Conservation (phyloP, 495 filamentous ascomycete genomes). For the Podospora pseudocomata region DNA sequence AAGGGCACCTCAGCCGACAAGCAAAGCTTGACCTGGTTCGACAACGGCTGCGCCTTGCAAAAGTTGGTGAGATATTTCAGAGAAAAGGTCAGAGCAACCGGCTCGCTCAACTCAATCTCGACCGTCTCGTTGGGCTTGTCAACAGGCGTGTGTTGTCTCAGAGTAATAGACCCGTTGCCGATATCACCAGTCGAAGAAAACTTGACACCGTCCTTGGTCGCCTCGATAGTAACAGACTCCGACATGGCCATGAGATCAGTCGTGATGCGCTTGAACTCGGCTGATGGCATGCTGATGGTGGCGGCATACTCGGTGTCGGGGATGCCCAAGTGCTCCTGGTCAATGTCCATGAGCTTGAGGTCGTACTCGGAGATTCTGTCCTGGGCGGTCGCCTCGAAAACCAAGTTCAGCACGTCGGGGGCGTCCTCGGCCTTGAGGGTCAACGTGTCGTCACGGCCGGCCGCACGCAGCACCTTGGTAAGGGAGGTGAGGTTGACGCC, state of each 20-base stretch:
- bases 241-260: constrained; percentile 85
- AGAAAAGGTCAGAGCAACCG: constrained; percentile 94
- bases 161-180: constrained; percentile 86
- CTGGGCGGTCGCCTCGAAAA: constrained; percentile 85
- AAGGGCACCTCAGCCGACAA: constrained; percentile 95
- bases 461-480: constrained; percentile 93
- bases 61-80: constrained; percentile 99
- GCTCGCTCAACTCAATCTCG: constrained; percentile 85
- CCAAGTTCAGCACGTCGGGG: constrained; percentile 89
- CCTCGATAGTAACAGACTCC: constrained; percentile 95
- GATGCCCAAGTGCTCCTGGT: constrained; percentile 98
- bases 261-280: constrained; percentile 94
- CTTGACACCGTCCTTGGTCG: constrained; percentile 94
- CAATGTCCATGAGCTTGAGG: constrained; percentile 99
- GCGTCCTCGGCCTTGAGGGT: constrained; percentile 97
- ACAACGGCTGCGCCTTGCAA: constrained; percentile 92
- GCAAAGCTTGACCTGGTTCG: constrained; percentile 78
- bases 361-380: constrained; percentile 97
- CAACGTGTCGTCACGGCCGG: constrained; percentile 91
- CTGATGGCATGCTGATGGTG: constrained; percentile 79
- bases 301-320: constrained; percentile 97
- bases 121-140: constrained; percentile 87
- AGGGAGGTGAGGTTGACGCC: constrained; percentile 95
- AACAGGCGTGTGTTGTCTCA: constrained; percentile 83
- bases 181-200: constrained; percentile 95